Base-by-base conservation (phyloP, 1,284 basidiomycete species). In the Leccinum glutinopallens region DNA sequence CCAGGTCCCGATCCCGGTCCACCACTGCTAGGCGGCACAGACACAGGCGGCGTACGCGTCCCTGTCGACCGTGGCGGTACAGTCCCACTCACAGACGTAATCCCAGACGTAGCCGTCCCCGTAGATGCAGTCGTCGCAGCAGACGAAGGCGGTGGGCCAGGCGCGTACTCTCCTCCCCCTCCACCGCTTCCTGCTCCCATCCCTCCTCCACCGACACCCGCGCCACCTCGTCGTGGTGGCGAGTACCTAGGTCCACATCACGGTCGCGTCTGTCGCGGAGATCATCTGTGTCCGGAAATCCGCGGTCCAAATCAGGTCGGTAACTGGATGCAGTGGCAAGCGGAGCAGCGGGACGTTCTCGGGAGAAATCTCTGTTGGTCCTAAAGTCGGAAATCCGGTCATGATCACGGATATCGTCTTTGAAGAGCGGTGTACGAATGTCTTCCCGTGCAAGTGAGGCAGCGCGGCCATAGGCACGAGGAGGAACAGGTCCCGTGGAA, bases 231-330 rank as follows among this genome's bases (percentile, higher is more conserved):
- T n/a, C 69, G 65, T 2, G 69, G 71, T 1, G 75, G 71, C 2
- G 78, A 71, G 61, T 78, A 77, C 55, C 73, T 58, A 53, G 29
- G n/a, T 29, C 68, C 10, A 72, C 37, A 53, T 78, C 75, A 13
- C 78, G 75, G 46, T 80, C 77, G 19, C 79, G 76, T 65, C 81
- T 73, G 63, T 73, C 69, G 53, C 71, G 46, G 46, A 12, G 69
- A 53, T 72, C 69, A 58, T 65, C 70, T 64, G 72, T 72, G 60
- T 77, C 74, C 63, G 67, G 65, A 46, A 73, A 70, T 13, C 61
- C 66, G 65, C 76, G 74, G 46, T 78, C 78, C 58, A 60, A 32
- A 41, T 80, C 78, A 51, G 79, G 72, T 54, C 80, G 72, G 62
- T 78, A 80, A 2, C 67, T 63, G 25, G 72, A 70, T 2, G 72